A percentile compares a stretch with the other conserved stretches of the same genome.
Evolutionary conservation across 768 basidiomycete species (phyloP).

Genomic region (Mycena galericulata): DNA sequence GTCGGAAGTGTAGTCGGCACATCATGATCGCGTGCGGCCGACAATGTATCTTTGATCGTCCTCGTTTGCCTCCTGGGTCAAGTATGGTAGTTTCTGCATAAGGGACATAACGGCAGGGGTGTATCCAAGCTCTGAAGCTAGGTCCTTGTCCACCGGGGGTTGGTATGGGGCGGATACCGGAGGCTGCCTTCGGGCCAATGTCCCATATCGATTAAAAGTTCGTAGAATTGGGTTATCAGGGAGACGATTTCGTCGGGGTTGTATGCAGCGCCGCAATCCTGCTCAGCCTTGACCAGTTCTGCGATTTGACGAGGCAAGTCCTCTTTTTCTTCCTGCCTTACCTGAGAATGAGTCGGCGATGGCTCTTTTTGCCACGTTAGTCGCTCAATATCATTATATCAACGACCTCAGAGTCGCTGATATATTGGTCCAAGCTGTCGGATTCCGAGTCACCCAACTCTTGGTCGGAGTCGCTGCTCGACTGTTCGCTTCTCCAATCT

Average conservation of each 20-base stretch:
- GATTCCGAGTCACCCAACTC: too few species aligned
- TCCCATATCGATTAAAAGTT: slow-evolving; percentile 24
- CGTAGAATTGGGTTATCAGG: slow-evolving; percentile 22
- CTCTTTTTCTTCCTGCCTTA: background rate
- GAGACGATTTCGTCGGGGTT: slow-evolving; percentile 21
- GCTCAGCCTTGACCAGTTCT: slow-evolving; percentile 18
- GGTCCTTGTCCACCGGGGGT: slow-evolving; percentile 12
- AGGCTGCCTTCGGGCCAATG: slow-evolving; percentile 24
- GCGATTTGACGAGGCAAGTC: slow-evolving; percentile 13
- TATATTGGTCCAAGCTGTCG: background rate
- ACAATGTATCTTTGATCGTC: background rate
- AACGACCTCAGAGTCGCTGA: background rate
- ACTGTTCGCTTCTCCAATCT: background rate
- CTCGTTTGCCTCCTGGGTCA: background rate
- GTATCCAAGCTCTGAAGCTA: slow-evolving; percentile 24
- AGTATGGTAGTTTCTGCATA: slow-evolving; percentile 24
- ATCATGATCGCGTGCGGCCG: background rate
- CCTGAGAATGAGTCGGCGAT: background rate
- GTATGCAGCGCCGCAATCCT: slow-evolving; percentile 13
- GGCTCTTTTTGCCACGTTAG: background rate
- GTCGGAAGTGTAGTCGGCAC: slow-evolving; percentile 19
- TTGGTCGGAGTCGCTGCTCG: background rate
- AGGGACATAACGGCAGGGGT: slow-evolving; percentile 8
- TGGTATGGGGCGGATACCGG: slow-evolving; percentile 19
- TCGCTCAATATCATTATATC: slow-evolving; percentile 8